Percentiles rank a stretch among this genome's conserved stretches.
Evolutionary conservation across 1,284 basidiomycete genomes (phyloP).

Genomic region (Pyrrhoderma noxium): DNA sequence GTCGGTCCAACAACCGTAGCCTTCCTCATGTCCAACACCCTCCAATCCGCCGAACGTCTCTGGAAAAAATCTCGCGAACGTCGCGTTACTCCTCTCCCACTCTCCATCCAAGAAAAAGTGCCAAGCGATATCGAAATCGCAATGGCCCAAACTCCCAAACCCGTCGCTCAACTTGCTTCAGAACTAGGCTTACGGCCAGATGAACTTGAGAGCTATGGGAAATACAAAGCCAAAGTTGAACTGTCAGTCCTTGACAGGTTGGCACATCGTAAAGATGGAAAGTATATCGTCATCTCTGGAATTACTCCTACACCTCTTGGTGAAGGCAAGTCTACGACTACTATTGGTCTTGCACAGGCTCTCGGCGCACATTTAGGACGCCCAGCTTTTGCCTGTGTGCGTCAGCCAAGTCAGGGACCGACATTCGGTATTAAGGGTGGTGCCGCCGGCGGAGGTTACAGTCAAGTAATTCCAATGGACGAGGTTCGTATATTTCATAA

Average conservation of each 20-base stretch:
- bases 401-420: slow-evolving; percentile 97
- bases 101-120: slow-evolving; percentile 78
- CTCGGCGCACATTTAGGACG: slow-evolving; percentile 92
- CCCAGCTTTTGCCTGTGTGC: slow-evolving; percentile 94
- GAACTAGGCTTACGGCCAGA: slow-evolving; percentile 86
- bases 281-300: slow-evolving; percentile 94
- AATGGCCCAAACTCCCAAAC: slow-evolving; percentile 91
- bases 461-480: slow-evolving; percentile 99
- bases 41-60: slow-evolving; percentile 76
- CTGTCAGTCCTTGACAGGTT: slow-evolving; percentile 84
- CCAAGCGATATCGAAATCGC: slow-evolving; percentile 97
- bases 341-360: slow-evolving; percentile 95
- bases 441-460: slow-evolving; percentile 97
- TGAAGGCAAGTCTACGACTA: slow-evolving; percentile 98
- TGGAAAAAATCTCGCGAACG: slow-evolving; percentile 63
- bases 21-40: slow-evolving; percentile 95
- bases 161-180: slow-evolving; percentile 72
- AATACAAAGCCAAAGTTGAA: slow-evolving; percentile 97
- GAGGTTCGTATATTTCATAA: slow-evolving; percentile 50
- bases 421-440: slow-evolving; percentile 99
- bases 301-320: slow-evolving; percentile 98
- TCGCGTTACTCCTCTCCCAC: slow-evolving; percentile 72
- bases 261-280: slow-evolving; percentile 83
- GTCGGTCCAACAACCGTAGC: slow-evolving; percentile 99
- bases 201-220: slow-evolving; percentile 93